Percentiles rank a stretch among this genome's conserved stretches.
Conservation (phyloP, 441 rosid species). For the Aquilaria agallochum region DNA sequence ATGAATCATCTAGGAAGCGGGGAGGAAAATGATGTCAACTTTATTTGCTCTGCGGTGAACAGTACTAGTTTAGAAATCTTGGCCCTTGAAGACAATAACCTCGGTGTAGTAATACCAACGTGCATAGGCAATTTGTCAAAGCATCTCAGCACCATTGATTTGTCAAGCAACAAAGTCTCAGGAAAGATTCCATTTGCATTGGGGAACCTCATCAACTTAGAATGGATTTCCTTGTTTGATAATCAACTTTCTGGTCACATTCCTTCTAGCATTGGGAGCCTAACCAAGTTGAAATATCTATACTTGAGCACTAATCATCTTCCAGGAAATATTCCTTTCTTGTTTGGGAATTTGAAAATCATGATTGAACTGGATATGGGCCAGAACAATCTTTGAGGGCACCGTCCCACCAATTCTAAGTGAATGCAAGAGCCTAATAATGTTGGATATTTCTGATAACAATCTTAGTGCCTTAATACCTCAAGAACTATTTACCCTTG, state of each 20-base stretch:
- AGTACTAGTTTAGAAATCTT: too few relatives aligned
- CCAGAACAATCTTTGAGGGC: background rate
- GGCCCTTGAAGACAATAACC: background rate
- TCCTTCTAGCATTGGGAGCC: conserved; percentile 1
- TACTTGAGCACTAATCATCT: conserved; percentile 5
- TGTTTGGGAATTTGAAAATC: background rate
- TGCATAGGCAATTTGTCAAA: conserved; percentile 8
- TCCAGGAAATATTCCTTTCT: conserved; percentile 9
- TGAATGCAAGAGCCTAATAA: background rate
- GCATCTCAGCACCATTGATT: conserved; percentile 4
- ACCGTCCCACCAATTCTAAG: background rate
- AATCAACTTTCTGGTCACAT: conserved; percentile 7
- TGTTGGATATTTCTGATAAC: too few relatives aligned
- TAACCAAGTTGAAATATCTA: conserved; percentile 2
- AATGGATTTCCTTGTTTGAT: background rate
- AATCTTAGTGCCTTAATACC: too few relatives aligned
- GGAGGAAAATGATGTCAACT: too few relatives aligned
- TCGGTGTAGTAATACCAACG: conserved; percentile 2
- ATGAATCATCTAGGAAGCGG: too few relatives aligned
- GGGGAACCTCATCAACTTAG: too few relatives aligned
- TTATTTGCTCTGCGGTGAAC: too few relatives aligned
- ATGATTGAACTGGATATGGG: conserved; percentile 1
- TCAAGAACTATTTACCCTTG: too few relatives aligned
- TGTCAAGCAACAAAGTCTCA: conserved; percentile 1
- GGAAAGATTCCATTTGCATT: background rate